Base-by-base conservation (phyloP, 2,329 filamentous ascomycete species). In the Geosmithia flava region DNA sequence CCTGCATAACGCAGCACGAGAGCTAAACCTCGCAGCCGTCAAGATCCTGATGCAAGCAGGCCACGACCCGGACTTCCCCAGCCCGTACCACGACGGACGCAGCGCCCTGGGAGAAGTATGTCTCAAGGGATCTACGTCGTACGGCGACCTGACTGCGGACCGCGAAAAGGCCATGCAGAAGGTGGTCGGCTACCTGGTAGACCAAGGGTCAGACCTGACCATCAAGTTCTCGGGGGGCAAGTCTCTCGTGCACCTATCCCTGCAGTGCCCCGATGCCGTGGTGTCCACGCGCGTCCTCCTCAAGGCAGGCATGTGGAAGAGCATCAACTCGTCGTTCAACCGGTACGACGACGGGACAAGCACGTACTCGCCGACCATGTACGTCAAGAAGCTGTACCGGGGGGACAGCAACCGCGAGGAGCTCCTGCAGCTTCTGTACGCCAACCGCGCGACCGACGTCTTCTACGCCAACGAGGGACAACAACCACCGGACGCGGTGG, bases 311-410 rank as follows among this genome's bases (percentile, higher is more conserved):
- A 71, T 83, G 63, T 84, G 80, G 79, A 79, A 80, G 56, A 65
- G 75, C 30, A 64, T 84, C 55, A 84, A 84, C 62, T 72, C 77
- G 51, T 65, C 74, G 0, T 77, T 71, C 55, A 79, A 81, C 53
- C 64, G 71, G 51, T 79, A 71, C 60, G 73, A 62, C 1, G 66
- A 74, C 42, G 71, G 72, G 20, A 68, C 65, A 5, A 70, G 71
- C 53, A 77, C 73, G 1, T 85, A 82, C 60, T 85, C 81, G 0
- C 75, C 81, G 0, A 78, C 80, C 3, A 81, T 79, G 65, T 85
- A 84, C 57, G 68, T 81, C 19, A 55, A 60, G 37, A 72, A 70
- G 42, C 6, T 37, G 33, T 37, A 37, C 33, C 33, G 33, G 33
- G 33, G 33, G 2, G 67, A 70, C 20, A 49, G 55, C 13, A 37